Percentiles rank a stretch among this genome's conserved stretches.
Evolutionary conservation across 139 green algal genomes (phyloP).

Genomic region (Trebouxia sp.): DNA sequence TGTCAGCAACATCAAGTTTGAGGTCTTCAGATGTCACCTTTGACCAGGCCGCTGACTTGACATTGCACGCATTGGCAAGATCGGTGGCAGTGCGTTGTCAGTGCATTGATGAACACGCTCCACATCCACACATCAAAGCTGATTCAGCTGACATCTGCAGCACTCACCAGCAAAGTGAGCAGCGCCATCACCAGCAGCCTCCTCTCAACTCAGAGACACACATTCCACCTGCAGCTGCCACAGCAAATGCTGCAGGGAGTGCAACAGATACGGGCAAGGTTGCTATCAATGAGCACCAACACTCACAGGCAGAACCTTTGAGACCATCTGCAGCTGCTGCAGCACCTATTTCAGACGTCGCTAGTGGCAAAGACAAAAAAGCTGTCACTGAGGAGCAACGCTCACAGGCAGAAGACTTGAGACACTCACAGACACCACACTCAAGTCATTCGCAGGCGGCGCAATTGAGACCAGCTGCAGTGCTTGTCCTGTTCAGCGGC

Average conservation of each 20-base stretch:
- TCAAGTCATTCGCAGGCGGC: neutral
- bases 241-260: too few relatives aligned
- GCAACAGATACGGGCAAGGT: too few relatives aligned
- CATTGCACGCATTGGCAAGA: constrained; percentile 44
- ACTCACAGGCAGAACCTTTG: neutral
- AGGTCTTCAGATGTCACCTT: neutral
- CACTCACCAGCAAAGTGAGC: too few relatives aligned
- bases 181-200: too few relatives aligned
- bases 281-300: too few relatives aligned
- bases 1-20: too few relatives aligned
- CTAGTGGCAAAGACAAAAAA: neutral
- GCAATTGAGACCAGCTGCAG: constrained; percentile 33
- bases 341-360: neutral
- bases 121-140: too few relatives aligned
- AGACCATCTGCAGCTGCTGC: neutral
- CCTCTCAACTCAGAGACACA: too few relatives aligned
- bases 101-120: constrained; percentile 38
- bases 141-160: too few relatives aligned
- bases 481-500: constrained; percentile 89
- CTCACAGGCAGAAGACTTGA: neutral
- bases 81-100: constrained; percentile 52
- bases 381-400: neutral
- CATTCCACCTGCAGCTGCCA: too few relatives aligned
- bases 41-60: neutral
- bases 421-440: neutral